A percentile compares a stretch with the other conserved stretches of the same genome.
Conservation (phyloP, 164 flowering plant genomes). For the Saururus chinensis region DNA sequence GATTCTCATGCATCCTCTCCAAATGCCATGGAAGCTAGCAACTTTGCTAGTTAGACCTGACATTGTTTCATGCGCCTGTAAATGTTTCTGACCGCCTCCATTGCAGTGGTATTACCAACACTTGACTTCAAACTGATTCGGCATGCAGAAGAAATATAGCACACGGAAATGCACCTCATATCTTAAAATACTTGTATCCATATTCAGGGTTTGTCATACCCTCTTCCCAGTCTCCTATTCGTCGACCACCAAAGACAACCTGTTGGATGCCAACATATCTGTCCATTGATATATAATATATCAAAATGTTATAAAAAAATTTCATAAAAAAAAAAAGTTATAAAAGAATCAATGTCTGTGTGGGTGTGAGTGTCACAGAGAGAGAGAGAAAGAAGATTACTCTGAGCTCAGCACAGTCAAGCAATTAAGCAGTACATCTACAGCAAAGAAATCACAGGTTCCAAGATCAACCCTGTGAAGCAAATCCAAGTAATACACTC, state of each 20-base stretch:
- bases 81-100: too few relatives aligned
- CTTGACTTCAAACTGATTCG: too few relatives aligned
- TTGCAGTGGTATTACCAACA: too few relatives aligned
- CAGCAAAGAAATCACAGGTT: constrained; percentile 68
- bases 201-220: constrained; percentile 66
- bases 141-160: too few relatives aligned
- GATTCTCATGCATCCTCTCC: too few relatives aligned
- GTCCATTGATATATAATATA: constrained; percentile 1
- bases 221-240: constrained; percentile 91
- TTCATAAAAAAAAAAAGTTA: not conserved
- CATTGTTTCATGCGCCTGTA: too few relatives aligned
- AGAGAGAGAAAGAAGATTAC: constrained; percentile 18
- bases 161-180: too few relatives aligned
- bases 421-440: constrained; percentile 90
- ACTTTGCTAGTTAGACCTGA: too few relatives aligned
- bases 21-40: too few relatives aligned
- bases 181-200: constrained; percentile 11
- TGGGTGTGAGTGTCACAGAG: not conserved
- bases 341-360: not conserved
- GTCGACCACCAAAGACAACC: constrained; percentile 71
- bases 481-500: constrained; percentile 6
- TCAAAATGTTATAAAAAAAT: not conserved
- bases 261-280: constrained; percentile 84
- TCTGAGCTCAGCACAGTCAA: constrained; percentile 79
- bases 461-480: constrained; percentile 90